Evolutionary conservation across 2,329 filamentous ascomycete species (phyloP), one percentile per base, ranked within the genome.

Genomic region (Trichophyton verrucosum): DNA sequence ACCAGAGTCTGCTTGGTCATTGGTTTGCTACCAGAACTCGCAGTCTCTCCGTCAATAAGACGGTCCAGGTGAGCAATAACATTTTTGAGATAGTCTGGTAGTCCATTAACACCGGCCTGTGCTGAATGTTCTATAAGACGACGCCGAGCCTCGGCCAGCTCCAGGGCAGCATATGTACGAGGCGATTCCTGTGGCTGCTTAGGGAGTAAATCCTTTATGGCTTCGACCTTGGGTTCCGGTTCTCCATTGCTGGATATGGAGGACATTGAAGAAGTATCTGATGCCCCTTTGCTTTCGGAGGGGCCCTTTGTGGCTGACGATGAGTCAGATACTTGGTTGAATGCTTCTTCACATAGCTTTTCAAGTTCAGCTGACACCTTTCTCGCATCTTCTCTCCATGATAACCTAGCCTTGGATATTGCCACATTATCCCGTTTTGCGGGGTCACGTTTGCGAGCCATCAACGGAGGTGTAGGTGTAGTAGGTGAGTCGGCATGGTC

Each of bases 281-380:
- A 53, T 53, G 22, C 13, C n/a, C 30, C 17, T n/a, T 17, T 24
- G 33, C 9, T 20, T 40, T 42, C 55, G 9, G 55, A 44, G 38
- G 33, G 30, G 22, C 40, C 49, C 49, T 53, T 53, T n/a, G 49
- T 53, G 7, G 27, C 30, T 33, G 38, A 40, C 2, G 33, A 40
- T 11, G 33, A 44, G 22, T 57, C 55, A n/a, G 55, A 44, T 2
- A 44, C 33, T 3, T 57, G 27, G 69, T 89, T 91, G 76, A 97
- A 96, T 1, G 91, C 91, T 68, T 94, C 89, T 69, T 97, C 91
- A 69, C 91, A 95, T 62, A 94, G 89, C 72, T 90, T 89, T 57
- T 90, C 89, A 63, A 96, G 85, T 67, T 90, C 90, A 67, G 83
- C 84, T 66, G 90, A 95, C 61, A 95, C 87, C 67, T 92, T 86